These are phyloP conservation scores for Cryptococcus sp. DNA, from an alignment of 1,284 basidiomycete species.

Conservation along the genomic window DNA sequence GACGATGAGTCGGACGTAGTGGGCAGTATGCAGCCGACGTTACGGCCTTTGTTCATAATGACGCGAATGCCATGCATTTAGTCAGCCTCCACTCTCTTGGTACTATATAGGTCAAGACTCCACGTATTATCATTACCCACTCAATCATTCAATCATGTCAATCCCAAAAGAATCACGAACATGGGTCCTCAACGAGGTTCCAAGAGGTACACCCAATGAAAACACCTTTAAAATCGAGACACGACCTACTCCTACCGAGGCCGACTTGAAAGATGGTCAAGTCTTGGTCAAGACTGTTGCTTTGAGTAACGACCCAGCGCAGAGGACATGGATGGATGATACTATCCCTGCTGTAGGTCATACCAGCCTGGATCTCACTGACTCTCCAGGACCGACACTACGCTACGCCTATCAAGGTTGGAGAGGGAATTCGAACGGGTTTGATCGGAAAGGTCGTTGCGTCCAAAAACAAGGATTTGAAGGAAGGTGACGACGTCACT, in stretches of 20 bases:
- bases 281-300: constrained; percentile 24
- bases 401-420: constrained; percentile 17
- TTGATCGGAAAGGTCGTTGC: constrained; percentile 22
- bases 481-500: constrained; percentile 27
- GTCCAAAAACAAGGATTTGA: constrained; percentile 18
- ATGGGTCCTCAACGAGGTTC: constrained; percentile 28
- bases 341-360: constrained; percentile 10
- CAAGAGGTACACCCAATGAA: constrained; percentile 11
- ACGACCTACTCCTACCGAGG: constrained; percentile 9
- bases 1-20: no score
- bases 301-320: constrained; percentile 39
- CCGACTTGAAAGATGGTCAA: constrained; percentile 25
- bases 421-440: constrained; percentile 18
- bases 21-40: no score
- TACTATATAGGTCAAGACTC: no score
- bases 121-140: no score
- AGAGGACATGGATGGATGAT: constrained; percentile 32
- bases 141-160: neutral
- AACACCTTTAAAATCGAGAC: constrained; percentile 25
- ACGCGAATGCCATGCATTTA: no score
- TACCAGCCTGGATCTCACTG: neutral
- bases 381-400: constrained; percentile 18
- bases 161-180: constrained; percentile 2
- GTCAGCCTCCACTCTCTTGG: no score
- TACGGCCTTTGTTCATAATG: no score